Conservation (phyloP, 352 stramenopile species). For the Phytophthora colocasiae region DNA sequence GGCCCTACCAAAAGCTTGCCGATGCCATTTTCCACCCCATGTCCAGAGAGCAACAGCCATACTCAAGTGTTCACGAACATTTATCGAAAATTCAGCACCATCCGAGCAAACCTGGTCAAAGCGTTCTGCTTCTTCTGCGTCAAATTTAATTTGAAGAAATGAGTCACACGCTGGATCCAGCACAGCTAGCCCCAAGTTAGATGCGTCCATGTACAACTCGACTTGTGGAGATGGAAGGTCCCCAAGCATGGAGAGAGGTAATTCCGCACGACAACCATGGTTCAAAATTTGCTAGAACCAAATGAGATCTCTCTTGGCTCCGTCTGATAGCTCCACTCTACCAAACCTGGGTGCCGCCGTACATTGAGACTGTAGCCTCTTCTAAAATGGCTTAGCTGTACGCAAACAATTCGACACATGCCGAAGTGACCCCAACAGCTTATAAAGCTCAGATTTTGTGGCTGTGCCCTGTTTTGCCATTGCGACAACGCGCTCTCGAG, state of each 20-base stretch:
- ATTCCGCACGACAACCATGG: constrained; percentile 6
- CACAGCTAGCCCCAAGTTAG: no score
- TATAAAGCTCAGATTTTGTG: constrained; percentile 13
- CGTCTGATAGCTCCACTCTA: background rate
- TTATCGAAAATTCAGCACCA: constrained; percentile 32
- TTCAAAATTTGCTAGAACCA: constrained; percentile 17
- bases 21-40: no score
- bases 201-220: no score
- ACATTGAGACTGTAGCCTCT: constrained; percentile 13
- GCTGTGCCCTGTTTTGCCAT: background rate
- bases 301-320: background rate
- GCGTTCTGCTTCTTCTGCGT: no score
- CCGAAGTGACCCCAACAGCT: constrained; percentile 31
- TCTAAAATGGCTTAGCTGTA: constrained; percentile 29
- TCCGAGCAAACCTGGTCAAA: background rate
- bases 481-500: background rate
- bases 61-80: constrained; percentile 41
- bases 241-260: constrained; percentile 17
- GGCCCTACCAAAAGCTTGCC: no score
- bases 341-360: constrained; percentile 1
- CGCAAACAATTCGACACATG: constrained; percentile 31
- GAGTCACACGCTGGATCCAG: no score
- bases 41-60: no score
- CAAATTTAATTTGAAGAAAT: no score
- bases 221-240: background rate